These are phyloP conservation scores for Cryphonectria japonica DNA, from an alignment of 2,329 filamentous ascomycete genomes.

Conservation along the genomic window DNA sequence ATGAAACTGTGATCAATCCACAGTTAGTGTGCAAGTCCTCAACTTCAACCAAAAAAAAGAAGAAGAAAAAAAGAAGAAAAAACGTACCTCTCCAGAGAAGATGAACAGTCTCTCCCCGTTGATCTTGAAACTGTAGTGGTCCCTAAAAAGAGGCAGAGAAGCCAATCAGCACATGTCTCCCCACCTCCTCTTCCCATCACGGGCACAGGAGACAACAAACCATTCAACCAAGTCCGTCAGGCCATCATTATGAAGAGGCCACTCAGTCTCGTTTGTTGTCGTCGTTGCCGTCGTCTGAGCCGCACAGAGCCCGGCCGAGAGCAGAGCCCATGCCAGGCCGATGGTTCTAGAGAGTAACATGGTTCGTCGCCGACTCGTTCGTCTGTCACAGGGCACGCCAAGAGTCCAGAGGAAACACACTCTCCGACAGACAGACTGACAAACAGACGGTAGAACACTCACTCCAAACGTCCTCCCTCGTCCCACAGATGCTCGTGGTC, in stretches of 20 bases:
- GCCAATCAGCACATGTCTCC: background rate
- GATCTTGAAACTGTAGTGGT: constrained; percentile 46
- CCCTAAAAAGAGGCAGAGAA: constrained; percentile 36
- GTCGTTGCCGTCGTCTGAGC: constrained; percentile 15
- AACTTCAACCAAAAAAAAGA: too few relatives aligned
- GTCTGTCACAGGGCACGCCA: background rate
- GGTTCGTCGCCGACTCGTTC: background rate
- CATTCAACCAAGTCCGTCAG: constrained; percentile 32
- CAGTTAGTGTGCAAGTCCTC: background rate
- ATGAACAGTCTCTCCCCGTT: constrained; percentile 47
- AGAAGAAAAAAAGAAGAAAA: too few relatives aligned
- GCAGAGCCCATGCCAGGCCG: constrained; percentile 22
- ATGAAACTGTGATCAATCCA: constrained; percentile 40
- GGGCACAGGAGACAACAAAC: constrained; percentile 11
- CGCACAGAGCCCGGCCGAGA: constrained; percentile 13
- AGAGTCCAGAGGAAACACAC: background rate
- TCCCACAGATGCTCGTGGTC: background rate
- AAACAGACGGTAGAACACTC: too few relatives aligned
- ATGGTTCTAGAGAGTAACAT: constrained; percentile 17
- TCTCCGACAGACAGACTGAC: too few relatives aligned
- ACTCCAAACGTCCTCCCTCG: too few relatives aligned
- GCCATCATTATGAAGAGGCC: constrained; percentile 31
- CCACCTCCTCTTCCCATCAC: too few relatives aligned
- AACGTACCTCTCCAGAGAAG: constrained; percentile 45
- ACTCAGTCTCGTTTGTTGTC: constrained; percentile 22